Evolutionary conservation across 1,284 basidiomycete genomes (phyloP).

Genomic region (Ustilago xerochloae): DNA sequence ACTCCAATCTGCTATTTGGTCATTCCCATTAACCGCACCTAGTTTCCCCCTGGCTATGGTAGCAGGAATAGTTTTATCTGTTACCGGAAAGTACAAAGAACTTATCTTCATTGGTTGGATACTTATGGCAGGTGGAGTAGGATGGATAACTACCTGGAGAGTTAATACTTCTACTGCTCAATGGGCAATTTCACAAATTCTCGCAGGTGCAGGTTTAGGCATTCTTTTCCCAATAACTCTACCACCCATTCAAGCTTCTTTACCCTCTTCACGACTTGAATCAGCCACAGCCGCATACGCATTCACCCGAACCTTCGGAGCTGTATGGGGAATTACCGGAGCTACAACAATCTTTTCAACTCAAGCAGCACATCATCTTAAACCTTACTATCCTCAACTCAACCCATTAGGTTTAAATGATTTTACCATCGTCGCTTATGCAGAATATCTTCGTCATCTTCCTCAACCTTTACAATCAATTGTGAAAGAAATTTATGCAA

Average conservation of each 20-base stretch:
- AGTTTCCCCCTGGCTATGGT: slow-evolving; percentile 42
- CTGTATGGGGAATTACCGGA: slow-evolving; percentile 50
- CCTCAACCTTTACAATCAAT: slow-evolving; percentile 16
- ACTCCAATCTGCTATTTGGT: slow-evolving; percentile 70
- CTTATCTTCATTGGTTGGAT: slow-evolving; percentile 68
- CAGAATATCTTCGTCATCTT: slow-evolving; percentile 11
- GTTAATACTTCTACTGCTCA: slow-evolving; percentile 61
- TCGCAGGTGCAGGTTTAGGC: slow-evolving; percentile 49
- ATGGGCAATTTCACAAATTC: slow-evolving; percentile 67
- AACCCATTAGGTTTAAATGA: slow-evolving; percentile 37
- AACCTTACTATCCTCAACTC: slow-evolving; percentile 14
- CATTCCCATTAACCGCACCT: slow-evolving; percentile 66
- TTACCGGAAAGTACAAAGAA: slow-evolving; percentile 59
- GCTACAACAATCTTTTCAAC: slow-evolving; percentile 51
- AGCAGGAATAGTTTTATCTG: slow-evolving; percentile 50
- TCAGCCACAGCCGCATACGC: slow-evolving; percentile 46
- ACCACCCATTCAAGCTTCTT: slow-evolving; percentile 45
- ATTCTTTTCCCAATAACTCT: slow-evolving; percentile 50
- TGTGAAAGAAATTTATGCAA: slow-evolving; percentile 21
- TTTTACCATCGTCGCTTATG: slow-evolving; percentile 34
- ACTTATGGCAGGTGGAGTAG: slow-evolving; percentile 50
- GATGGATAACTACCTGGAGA: slow-evolving; percentile 67
- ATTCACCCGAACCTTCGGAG: slow-evolving; percentile 50
- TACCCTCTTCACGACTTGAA: slow-evolving; percentile 37
- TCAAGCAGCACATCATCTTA: slow-evolving; percentile 11